phyloP scores from a whole-genome alignment of 768 basidiomycete genomes.

The Amanita pallidorosea region DNA sequence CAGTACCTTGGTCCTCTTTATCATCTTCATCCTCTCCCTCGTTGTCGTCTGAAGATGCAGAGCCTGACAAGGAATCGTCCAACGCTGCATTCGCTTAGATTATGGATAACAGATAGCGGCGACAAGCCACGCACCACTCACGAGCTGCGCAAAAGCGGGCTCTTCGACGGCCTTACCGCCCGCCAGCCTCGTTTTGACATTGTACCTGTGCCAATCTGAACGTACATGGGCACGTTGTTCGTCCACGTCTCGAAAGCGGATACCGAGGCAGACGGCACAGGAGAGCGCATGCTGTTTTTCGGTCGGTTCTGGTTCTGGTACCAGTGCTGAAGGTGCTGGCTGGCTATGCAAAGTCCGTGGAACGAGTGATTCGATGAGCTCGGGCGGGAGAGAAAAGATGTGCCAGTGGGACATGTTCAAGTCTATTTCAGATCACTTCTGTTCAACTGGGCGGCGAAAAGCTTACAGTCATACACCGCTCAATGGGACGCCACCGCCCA shows the following conservation, averaged over 20 bases:
- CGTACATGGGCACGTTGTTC: constrained; percentile 82
- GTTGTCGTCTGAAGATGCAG: constrained; percentile 59
- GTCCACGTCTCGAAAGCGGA: constrained; percentile 60
- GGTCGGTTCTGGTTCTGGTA: not conserved
- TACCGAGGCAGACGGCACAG: constrained; percentile 56
- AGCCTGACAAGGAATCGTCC: constrained; percentile 88
- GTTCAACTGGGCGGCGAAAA: too few species aligned
- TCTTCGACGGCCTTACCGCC: constrained; percentile 58
- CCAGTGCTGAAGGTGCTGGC: not conserved
- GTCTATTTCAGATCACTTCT: too few species aligned
- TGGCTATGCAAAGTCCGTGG: constrained; percentile 35
- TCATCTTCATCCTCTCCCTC: constrained; percentile 12
- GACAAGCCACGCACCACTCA: constrained; percentile 53
- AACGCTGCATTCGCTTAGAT: constrained; percentile 31
- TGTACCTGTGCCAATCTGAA: constrained; percentile 98
- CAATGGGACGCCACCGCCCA: too few species aligned
- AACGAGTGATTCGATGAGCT: constrained; percentile 59
- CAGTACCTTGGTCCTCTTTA: constrained; percentile 6
- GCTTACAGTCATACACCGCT: too few species aligned
- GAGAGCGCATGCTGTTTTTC: constrained; percentile 12
- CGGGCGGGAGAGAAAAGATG: constrained; percentile 61
- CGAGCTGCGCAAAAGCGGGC: constrained; percentile 59
- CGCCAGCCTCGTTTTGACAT: constrained; percentile 72
- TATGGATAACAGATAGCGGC: not conserved
- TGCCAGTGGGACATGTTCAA: constrained; percentile 19